Conservation (phyloP, 73 alveolate genomes). For the Stentor roeselii region DNA sequence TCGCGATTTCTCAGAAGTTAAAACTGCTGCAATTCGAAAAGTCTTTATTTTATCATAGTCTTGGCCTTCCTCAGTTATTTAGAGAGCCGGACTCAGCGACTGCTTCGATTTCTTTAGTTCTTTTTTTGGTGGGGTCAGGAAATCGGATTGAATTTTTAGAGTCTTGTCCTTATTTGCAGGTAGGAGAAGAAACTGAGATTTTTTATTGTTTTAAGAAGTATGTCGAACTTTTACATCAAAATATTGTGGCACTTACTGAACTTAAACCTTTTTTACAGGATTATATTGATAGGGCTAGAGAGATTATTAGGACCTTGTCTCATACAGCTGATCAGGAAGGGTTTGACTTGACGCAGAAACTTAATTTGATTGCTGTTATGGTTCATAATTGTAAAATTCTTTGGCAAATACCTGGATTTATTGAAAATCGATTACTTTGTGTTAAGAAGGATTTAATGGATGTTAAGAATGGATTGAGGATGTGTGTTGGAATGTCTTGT, state of each 20-base stretch:
- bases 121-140: not conserved
- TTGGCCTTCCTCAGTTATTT: not conserved
- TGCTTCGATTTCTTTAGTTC: not conserved
- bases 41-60: not conserved
- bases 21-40: not conserved
- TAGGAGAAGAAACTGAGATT: not conserved
- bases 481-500: not conserved
- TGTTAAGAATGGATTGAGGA: not conserved
- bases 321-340: not conserved
- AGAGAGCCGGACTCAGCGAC: not conserved
- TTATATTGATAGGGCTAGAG: not conserved
- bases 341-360: not conserved
- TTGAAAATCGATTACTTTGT: not conserved
- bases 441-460: not conserved
- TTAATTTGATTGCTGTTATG: not conserved
- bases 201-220: too few relatives aligned
- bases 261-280: not conserved
- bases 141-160: not conserved
- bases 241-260: not conserved
- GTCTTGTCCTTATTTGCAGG: not conserved
- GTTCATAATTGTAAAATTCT: not conserved
- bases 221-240: not conserved
- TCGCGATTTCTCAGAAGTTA: not conserved
- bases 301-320: not conserved
- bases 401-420: not conserved